Conservation (phyloP, 2,329 filamentous ascomycete genomes). For the Pseudonectria buxi region DNA sequence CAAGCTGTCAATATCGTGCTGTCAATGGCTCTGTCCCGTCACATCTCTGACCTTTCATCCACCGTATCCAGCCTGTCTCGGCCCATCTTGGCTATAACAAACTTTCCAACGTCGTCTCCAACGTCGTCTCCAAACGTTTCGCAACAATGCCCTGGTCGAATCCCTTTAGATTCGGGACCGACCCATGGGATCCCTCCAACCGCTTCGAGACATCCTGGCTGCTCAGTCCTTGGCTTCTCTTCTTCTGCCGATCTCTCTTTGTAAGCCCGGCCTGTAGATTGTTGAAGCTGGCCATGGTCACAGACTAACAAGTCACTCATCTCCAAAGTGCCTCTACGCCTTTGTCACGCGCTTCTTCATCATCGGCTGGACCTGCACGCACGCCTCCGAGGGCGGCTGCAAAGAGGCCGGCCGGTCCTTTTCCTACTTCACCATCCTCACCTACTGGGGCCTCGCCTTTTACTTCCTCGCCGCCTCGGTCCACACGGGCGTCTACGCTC, state of each 20-base stretch:
- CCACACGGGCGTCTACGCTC: slow-evolving; percentile 64
- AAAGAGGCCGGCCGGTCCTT: slow-evolving; percentile 50
- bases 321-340: slow-evolving; percentile 58
- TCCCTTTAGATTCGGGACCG: slow-evolving; percentile 34
- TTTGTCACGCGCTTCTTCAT: slow-evolving; percentile 64
- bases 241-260: slow-evolving; percentile 48
- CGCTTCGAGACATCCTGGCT: slow-evolving; percentile 79
- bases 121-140: not conserved
- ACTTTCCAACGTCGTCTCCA: too few relatives aligned
- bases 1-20: too few relatives aligned
- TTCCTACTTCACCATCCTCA: slow-evolving; percentile 76
- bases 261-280: slow-evolving; percentile 32
- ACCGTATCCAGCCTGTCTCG: too few relatives aligned
- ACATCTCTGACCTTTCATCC: too few relatives aligned
- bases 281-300: too few relatives aligned
- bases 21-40: too few relatives aligned
- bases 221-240: slow-evolving; percentile 58
- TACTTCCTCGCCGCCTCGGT: slow-evolving; percentile 63
- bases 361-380: slow-evolving; percentile 58
- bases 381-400: slow-evolving; percentile 37
- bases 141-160: slow-evolving; percentile 14
- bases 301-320: not conserved
- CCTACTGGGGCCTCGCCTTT: slow-evolving; percentile 76
- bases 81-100: too few relatives aligned
- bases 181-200: slow-evolving; percentile 49